Evolutionary conservation across 2,329 filamentous ascomycete species (phyloP), one percentile per base, ranked within the genome.

Genomic region (Teratosphaeria destructans): DNA sequence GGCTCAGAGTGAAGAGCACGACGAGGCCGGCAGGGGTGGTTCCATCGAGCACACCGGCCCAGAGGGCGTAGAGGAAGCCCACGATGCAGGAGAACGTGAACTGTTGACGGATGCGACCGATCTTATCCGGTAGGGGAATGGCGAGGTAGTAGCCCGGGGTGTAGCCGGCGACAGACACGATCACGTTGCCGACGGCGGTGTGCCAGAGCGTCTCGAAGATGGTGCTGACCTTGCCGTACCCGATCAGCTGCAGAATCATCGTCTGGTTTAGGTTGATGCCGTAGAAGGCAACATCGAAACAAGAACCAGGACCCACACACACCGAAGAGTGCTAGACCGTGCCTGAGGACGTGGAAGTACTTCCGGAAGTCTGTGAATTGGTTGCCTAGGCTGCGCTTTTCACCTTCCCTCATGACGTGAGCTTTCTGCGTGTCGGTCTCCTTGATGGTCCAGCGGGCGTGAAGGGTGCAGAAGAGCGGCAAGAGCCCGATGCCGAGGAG

Each of bases 1-100:
- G 76, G 5, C 71, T 78, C 56, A 79, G 58, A 29, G 77, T 71
- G 61, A 58, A 58, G 27, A 60, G 49, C 5, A 52, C 37, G 19
- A 58, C 55, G 37, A 60, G 53, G 1, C 59, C 56, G 10, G 39
- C 59, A 2, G 59, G 49, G 3, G 56, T 55, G 5, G 56, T 55
- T 19, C 52, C 19, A 26, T 60, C 35, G 27, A 35, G 37, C 5
- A 60, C 55, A 23, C 39, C 58, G n/a, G 58, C 49, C 55, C 58
- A 60, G 23, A 60, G 37, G 11, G 58, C 58, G 34, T 58, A 55
- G 3, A 58, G 35, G 7, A 58, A 5, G 8, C 37, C 56, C 6
- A 58, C 54, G 14, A 60, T 5, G 26, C 32, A 43, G 56, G 35
- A 54, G 54, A 39, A 23, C n/a, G 34, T 39, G 26, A 23, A 58